Conservation (phyloP, 352 stramenopile genomes). For the Pythium myriotylum region DNA sequence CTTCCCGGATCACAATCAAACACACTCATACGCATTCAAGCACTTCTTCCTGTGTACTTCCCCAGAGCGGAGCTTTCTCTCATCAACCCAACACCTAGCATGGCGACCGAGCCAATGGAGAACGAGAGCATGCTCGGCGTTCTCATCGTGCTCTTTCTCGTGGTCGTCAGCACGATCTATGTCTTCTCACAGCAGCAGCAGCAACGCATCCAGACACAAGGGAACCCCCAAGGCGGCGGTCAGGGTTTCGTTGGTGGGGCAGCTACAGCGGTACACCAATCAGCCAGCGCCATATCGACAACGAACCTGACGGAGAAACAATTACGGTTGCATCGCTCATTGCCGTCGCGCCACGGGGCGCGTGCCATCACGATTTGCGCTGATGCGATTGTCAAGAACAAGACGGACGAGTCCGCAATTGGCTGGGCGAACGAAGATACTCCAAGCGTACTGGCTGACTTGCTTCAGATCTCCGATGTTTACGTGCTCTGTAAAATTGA, state of each 20-base stretch:
- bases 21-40: not conserved
- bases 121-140: slow-evolving; percentile 74
- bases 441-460: slow-evolving; percentile 51
- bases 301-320: slow-evolving; percentile 50
- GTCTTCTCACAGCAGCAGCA: slow-evolving; percentile 64
- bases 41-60: too few species aligned
- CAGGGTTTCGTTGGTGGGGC: slow-evolving; percentile 1
- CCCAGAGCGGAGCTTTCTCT: too few species aligned
- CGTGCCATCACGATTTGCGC: slow-evolving; percentile 70
- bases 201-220: slow-evolving; percentile 23
- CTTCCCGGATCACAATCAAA: slow-evolving; percentile 11
- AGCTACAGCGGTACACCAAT: slow-evolving; percentile 14
- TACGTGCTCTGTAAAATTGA: slow-evolving; percentile 62
- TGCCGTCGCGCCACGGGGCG: slow-evolving; percentile 66
- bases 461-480: slow-evolving; percentile 64
- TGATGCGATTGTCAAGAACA: slow-evolving; percentile 48
- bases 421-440: slow-evolving; percentile 54
- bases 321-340: slow-evolving; percentile 51
- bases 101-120: slow-evolving; percentile 47
- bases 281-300: slow-evolving; percentile 40
- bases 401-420: slow-evolving; percentile 30
- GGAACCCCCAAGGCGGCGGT: not conserved
- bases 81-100: slow-evolving; percentile 4
- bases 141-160: slow-evolving; percentile 68
- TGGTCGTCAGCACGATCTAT: slow-evolving; percentile 76